A percentile compares a stretch with the other conserved stretches of the same genome.
Evolutionary conservation across 371 early-diverging fungal genomes (phyloP).

Genomic region (Mortierella sp.): DNA sequence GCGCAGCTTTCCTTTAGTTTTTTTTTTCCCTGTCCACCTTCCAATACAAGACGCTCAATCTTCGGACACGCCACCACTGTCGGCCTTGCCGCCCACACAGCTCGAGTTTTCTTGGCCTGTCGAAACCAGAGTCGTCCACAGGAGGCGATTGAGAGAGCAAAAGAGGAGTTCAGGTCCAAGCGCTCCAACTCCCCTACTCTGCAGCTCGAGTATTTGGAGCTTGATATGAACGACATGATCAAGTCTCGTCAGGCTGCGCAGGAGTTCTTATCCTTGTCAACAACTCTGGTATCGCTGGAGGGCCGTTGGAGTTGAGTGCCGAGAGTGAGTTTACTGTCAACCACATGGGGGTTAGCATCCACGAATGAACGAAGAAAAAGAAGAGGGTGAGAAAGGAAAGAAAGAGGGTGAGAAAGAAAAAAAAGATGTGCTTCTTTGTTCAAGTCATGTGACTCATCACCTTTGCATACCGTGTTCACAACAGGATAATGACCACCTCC

Average conservation of each 20-base stretch:
- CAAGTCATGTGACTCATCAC: not conserved
- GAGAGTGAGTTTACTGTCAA: constrained; percentile 84
- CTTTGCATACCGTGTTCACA: constrained; percentile 62
- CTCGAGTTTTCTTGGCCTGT: constrained; percentile 70
- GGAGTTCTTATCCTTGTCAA: constrained; percentile 70
- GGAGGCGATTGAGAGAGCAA: constrained; percentile 57
- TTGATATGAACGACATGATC: constrained; percentile 69
- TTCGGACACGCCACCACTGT: constrained; percentile 68
- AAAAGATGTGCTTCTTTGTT: constrained; percentile 18
- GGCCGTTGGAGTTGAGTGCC: constrained; percentile 69
- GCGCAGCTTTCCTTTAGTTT: too few relatives aligned
- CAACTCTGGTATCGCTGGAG: constrained; percentile 79
- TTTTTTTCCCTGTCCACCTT: too few relatives aligned
- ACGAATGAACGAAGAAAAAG: not conserved
- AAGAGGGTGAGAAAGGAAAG: not conserved
- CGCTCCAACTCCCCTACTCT: constrained; percentile 53
- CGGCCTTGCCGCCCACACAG: constrained; percentile 68
- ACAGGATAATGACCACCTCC: constrained; percentile 31
- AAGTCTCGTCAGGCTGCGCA: constrained; percentile 66
- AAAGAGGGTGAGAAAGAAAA: constrained; percentile 6
- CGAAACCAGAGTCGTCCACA: constrained; percentile 62
- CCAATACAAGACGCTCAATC: not conserved
- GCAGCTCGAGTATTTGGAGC: constrained; percentile 65
- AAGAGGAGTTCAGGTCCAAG: constrained; percentile 31
- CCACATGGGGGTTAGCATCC: constrained; percentile 70